These are phyloP conservation scores for Xerocomus potaroensis DNA, from an alignment of 768 basidiomycete species.

Conservation along the genomic window DNA sequence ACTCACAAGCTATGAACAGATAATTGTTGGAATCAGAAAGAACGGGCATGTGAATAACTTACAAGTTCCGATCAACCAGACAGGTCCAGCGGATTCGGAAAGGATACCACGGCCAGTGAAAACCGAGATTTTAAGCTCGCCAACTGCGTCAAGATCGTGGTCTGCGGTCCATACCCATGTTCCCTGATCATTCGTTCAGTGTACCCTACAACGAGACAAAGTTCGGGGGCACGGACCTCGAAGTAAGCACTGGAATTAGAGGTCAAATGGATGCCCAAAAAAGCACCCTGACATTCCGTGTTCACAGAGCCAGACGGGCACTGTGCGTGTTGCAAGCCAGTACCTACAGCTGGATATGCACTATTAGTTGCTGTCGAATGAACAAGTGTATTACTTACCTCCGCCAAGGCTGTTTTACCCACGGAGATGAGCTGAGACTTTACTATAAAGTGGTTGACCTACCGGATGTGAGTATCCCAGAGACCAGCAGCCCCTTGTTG, in stretches of 20 bases:
- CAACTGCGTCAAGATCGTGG: conserved; percentile 54
- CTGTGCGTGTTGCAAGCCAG: conserved; percentile 40
- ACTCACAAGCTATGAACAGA: conserved; percentile 20
- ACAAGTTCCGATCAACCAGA: conserved; percentile 75
- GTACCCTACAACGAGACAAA: background rate
- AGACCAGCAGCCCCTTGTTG: conserved; percentile 49
- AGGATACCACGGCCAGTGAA: conserved; percentile 70
- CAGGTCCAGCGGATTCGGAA: conserved; percentile 69
- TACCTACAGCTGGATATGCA: conserved; percentile 43
- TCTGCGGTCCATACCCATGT: conserved; percentile 82
- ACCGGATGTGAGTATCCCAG: conserved; percentile 46
- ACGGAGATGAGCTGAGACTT: background rate
- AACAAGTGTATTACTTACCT: conserved; percentile 8
- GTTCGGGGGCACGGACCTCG: conserved; percentile 41
- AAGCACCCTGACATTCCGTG: conserved; percentile 55
- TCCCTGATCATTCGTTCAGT: conserved; percentile 37
- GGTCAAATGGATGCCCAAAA: conserved; percentile 63
- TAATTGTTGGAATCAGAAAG: background rate
- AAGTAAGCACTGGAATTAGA: conserved; percentile 51
- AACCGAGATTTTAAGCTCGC: conserved; percentile 44
- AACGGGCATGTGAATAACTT: background rate
- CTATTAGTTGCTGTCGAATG: background rate
- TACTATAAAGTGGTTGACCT: background rate
- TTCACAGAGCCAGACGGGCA: conserved; percentile 43
- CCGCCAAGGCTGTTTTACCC: conserved; percentile 23